Percentiles rank a stretch among this genome's conserved stretches.
Evolutionary conservation across 129 eudicot species (phyloP).

Genomic region (Kitagawia praeruptora): DNA sequence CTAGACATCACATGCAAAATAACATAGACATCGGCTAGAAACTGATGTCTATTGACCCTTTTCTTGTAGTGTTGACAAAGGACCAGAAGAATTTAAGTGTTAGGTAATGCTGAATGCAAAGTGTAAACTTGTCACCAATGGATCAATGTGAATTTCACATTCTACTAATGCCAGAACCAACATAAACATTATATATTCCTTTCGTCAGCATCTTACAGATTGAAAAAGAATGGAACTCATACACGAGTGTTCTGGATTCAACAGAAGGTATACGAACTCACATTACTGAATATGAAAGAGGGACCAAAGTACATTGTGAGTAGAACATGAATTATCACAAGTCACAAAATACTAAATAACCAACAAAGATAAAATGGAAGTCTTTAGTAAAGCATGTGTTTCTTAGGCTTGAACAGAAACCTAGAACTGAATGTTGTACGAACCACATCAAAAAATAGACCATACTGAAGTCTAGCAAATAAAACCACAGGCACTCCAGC

Average conservation of each 20-base stretch:
- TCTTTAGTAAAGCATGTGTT: not conserved
- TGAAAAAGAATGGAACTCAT: not conserved
- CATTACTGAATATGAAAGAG: not conserved
- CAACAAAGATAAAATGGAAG: not conserved
- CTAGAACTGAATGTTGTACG: constrained; percentile 6
- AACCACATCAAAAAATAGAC: constrained; percentile 11
- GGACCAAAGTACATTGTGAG: not conserved
- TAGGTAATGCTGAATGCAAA: not conserved
- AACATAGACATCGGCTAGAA: too few species aligned
- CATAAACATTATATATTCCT: not conserved
- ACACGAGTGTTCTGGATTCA: too few species aligned
- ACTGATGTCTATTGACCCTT: too few species aligned
- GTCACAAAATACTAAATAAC: not conserved
- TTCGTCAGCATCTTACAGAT: not conserved
- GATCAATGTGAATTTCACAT: not conserved
- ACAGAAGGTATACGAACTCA: not conserved
- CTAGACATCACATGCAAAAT: too few species aligned
- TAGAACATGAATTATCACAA: not conserved
- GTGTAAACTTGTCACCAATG: too few species aligned
- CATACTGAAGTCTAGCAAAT: constrained; percentile 11
- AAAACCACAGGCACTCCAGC: constrained; percentile 16
- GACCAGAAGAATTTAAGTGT: not conserved
- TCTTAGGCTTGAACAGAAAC: constrained; percentile 5
- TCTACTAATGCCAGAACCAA: not conserved
- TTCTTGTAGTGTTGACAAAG: too few species aligned